A percentile compares a stretch with the other conserved stretches of the same genome.
phyloP scores from a whole-genome alignment of 148 eudicot species.

The Rhododendron henanense region DNA sequence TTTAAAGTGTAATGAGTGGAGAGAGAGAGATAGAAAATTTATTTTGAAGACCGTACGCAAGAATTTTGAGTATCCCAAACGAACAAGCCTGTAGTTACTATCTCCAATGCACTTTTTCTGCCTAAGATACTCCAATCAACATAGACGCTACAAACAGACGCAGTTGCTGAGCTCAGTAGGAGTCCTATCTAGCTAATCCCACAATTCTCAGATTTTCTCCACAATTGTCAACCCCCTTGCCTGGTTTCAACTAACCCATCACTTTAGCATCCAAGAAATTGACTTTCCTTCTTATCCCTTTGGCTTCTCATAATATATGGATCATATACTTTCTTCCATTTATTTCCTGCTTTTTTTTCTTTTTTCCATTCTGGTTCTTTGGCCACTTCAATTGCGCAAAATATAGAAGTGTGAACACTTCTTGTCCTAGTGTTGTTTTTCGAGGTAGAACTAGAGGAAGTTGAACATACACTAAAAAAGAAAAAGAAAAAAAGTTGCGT shows the following conservation, averaged over 20 bases:
- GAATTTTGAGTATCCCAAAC: too few relatives aligned
- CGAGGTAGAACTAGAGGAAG: background rate
- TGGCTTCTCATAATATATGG: background rate
- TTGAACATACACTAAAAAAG: background rate
- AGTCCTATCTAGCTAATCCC: conserved; percentile 19
- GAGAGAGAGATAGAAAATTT: too few relatives aligned
- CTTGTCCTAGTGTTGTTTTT: background rate
- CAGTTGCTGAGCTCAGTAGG: conserved; percentile 28
- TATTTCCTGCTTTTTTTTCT: background rate
- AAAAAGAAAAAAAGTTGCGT: background rate
- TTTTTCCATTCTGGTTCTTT: background rate
- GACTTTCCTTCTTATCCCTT: background rate
- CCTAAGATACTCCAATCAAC: background rate
- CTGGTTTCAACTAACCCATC: conserved; percentile 29
- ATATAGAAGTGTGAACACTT: background rate
- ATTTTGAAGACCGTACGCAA: too few relatives aligned
- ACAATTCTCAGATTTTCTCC: background rate
- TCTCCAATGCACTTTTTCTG: conserved; percentile 16
- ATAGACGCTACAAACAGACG: conserved; percentile 23
- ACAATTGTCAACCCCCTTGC: conserved; percentile 31
- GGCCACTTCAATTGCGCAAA: background rate
- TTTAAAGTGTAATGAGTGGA: too few relatives aligned
- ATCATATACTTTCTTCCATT: background rate
- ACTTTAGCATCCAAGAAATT: conserved; percentile 26
- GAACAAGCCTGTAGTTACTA: background rate